Evolutionary conservation across 2,329 filamentous ascomycete genomes (phyloP), one percentile per base, ranked within the genome.

Genomic region (Pezizomycotina sp.): DNA sequence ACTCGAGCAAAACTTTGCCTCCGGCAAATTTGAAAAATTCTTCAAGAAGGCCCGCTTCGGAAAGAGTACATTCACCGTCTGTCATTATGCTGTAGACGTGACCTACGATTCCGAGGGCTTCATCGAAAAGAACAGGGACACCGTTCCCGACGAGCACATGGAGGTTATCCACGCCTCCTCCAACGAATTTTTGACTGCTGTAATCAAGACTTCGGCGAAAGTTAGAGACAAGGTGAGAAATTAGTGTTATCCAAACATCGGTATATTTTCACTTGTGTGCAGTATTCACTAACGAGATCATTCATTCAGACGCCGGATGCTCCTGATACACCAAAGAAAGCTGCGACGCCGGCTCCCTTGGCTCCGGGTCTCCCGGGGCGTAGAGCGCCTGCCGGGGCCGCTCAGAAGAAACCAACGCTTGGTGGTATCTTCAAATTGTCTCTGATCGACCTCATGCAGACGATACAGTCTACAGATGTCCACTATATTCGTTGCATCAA

Each of bases 401-500:
- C 91, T 47, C 91, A 92, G 61, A 74, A 86, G 56, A 98, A 98
- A 60, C 89, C 89, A 22, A 98, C 89, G 1, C 71, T 98, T 19
- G 89, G 89, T 59, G 89, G 89, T 45, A 98, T 98, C 49, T 98
- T 98, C 74, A 92, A 92, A 56, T 92, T 84, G 3, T 95, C 89
- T 6, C 65, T 98, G 52, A 95, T 98, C 51, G 89, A 98, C 60
- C 71, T 98, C 33, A 98, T 98, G 86, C 69, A 73, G 56, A 98
- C 89, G 4, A 98, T 98, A 60, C 92, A 91, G 59, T 84, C 80
- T 49, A 98, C 89, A 2, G 89, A 98, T 56, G 89, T 95, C 13
- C 89, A 98, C 60, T 98, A 98, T 60, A 98, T 98, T 55, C 76
- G 89, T 50, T 98, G 89, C 58, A 95, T 98, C 61, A 98, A 98